Percentiles rank a stretch among this genome's conserved stretches.
These are phyloP conservation scores for Vigna reflexopilosa DNA, from an alignment of 306 rosid genomes.

Conservation along the genomic window DNA sequence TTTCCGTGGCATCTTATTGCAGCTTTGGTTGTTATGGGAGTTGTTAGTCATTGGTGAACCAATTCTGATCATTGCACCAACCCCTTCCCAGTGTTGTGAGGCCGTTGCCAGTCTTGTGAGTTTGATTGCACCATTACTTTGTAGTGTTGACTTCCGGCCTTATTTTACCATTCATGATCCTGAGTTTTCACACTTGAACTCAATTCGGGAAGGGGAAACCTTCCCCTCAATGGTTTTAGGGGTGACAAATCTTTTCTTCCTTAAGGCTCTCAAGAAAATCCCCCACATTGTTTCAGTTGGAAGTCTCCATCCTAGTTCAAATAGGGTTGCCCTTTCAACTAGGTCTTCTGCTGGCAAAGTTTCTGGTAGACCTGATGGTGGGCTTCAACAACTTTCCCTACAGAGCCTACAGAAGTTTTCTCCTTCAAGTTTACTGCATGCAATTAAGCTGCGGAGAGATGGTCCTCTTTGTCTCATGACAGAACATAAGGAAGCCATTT, in stretches of 20 bases:
- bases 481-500: conserved; percentile 93
- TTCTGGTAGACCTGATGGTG: conserved; percentile 60
- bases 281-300: conserved; percentile 90
- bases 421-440: conserved; percentile 74
- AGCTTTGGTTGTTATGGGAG: conserved; percentile 96
- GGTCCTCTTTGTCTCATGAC: conserved; percentile 96
- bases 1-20: conserved; percentile 73
- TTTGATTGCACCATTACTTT: conserved; percentile 85
- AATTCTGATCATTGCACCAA: conserved; percentile 81
- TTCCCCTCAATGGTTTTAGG: conserved; percentile 88
- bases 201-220: conserved; percentile 68
- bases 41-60: conserved; percentile 84
- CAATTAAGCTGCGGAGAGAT: conserved; percentile 80
- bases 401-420: conserved; percentile 73
- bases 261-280: conserved; percentile 71
- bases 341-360: conserved; percentile 67
- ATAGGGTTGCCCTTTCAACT: conserved; percentile 53
- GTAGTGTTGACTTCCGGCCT: conserved; percentile 85
- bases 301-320: conserved; percentile 68
- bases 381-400: conserved; percentile 73
- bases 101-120: conserved; percentile 94
- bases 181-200: conserved; percentile 70
- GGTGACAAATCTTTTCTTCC: conserved; percentile 92
- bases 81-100: conserved; percentile 90
- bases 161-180: conserved; percentile 92